phyloP scores from a whole-genome alignment of 441 rosid species.

The Kokia cookei region DNA sequence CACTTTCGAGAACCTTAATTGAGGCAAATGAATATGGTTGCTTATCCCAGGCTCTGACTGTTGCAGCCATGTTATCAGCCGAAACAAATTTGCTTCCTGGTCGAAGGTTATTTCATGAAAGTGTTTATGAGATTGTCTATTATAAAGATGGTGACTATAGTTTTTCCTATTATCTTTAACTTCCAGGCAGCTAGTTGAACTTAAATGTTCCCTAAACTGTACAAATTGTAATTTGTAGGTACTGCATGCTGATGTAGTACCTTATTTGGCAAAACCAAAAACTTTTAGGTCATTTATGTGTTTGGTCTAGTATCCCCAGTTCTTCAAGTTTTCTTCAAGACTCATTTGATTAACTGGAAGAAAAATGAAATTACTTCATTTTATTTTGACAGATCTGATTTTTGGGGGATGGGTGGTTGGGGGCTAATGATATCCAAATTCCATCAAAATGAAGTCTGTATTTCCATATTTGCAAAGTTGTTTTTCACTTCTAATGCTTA shows the following conservation, averaged over 20 bases:
- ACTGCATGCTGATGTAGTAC: neutral
- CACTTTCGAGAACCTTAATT: conserved; percentile 86
- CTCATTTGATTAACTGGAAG: neutral
- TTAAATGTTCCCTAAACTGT: neutral
- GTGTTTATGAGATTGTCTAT: neutral
- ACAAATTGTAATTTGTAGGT: neutral
- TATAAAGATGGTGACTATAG: neutral
- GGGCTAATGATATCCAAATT: neutral
- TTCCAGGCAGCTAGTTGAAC: neutral
- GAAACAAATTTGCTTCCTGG: conserved; percentile 78
- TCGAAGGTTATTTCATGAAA: conserved; percentile 50
- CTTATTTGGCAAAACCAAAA: neutral
- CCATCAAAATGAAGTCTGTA: neutral
- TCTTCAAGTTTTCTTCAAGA: neutral
- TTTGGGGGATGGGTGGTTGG: neutral
- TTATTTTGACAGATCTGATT: neutral
- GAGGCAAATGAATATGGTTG: conserved; percentile 86
- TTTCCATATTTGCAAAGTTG: neutral
- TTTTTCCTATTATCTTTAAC: neutral
- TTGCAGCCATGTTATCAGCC: conserved; percentile 93
- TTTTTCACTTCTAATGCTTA: neutral
- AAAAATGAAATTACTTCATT: neutral
- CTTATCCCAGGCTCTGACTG: conserved; percentile 86
- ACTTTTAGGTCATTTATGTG: neutral
- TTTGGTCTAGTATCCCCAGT: neutral